Percentiles rank a stretch among this genome's conserved stretches.
Evolutionary conservation across 2,329 filamentous ascomycete genomes (phyloP).

Genomic region (Beauveria brongniartii): DNA sequence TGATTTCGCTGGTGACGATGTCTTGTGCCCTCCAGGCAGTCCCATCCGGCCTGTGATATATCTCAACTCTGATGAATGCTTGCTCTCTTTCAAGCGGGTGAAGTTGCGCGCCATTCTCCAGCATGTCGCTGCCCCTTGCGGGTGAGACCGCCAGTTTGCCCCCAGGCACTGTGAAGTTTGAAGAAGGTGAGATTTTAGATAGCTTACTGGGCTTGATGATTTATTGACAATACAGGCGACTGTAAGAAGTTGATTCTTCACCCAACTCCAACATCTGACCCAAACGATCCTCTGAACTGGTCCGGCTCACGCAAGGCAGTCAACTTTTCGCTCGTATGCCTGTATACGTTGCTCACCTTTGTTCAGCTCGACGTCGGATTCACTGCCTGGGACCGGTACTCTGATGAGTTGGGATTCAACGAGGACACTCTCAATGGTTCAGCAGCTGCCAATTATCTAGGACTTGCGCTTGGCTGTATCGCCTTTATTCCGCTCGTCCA

Average conservation of each 20-base stretch:
- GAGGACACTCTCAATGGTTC: conserved; percentile 10
- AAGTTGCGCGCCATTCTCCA: background rate
- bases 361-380: conserved; percentile 10
- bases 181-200: background rate
- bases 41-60: background rate
- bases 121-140: background rate
- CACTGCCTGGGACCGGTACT: conserved; percentile 9
- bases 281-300: conserved; percentile 60
- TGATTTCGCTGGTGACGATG: too few relatives aligned
- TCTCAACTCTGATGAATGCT: background rate
- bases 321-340: conserved; percentile 22
- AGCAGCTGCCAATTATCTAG: conserved; percentile 12
- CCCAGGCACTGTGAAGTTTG: conserved; percentile 1
- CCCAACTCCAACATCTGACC: conserved; percentile 19
- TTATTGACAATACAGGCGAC: background rate
- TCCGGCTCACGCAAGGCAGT: conserved; percentile 20
- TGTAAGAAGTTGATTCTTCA: conserved; percentile 15
- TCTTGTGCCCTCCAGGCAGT: too few relatives aligned
- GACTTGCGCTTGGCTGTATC: conserved; percentile 17
- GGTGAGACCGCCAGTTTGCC: background rate
- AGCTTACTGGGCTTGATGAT: too few relatives aligned
- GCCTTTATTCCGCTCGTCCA: conserved; percentile 17
- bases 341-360: conserved; percentile 31
- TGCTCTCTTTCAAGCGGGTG: background rate
- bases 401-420: conserved; percentile 6